Base-by-base conservation (phyloP, 768 basidiomycete species). In the Sarcodon aspratus region DNA sequence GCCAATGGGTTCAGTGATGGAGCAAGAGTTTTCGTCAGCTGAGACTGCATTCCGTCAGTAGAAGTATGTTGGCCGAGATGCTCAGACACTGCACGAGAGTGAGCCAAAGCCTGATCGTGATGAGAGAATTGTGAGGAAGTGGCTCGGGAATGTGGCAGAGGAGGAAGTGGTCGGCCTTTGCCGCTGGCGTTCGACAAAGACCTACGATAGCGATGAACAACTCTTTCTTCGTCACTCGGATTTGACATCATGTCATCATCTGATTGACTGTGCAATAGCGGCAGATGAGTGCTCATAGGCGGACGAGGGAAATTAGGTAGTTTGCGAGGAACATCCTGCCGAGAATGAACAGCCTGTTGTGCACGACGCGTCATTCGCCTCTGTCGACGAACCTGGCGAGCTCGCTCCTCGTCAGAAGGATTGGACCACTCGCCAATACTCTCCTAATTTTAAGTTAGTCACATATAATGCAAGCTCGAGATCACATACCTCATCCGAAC, bases 381-480 rank as follows among this genome's bases (percentile, higher is more conserved):
- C 38, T 82, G 77, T 42, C 76, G 63, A 32, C 85, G 78, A 32
- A 73, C 65, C 53, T 80, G 80, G 17, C 87, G 77, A 3, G 83
- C 87, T 31, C 82, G 76, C 59, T 92, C 89, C 63, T 92, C 89
- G 58, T 92, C 89, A 21, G 89, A 92, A 13, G 89, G 89, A 58
- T 92, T 92, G 18, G 89, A 92, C 76, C 78, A 92, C 66, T 92
- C 88, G 27, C 86, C 87, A 45, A 88, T 82, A 55, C 85, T 89
- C 81, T 87, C 69, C 55, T 64, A 53, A 37, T 31, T 51, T 45
- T 1, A n/a, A 40, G 12, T 33, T 27, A 45, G 47, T 45, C 36
- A 33, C 40, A 48, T 44, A 49, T 21, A 47, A 49, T 12, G n/a
- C 10, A 53, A 46, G 59, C 72, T 27, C 21, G 5, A 27, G 15